Conservation (phyloP, 2,329 filamentous ascomycete species). For the Trichoderma asperellum region DNA sequence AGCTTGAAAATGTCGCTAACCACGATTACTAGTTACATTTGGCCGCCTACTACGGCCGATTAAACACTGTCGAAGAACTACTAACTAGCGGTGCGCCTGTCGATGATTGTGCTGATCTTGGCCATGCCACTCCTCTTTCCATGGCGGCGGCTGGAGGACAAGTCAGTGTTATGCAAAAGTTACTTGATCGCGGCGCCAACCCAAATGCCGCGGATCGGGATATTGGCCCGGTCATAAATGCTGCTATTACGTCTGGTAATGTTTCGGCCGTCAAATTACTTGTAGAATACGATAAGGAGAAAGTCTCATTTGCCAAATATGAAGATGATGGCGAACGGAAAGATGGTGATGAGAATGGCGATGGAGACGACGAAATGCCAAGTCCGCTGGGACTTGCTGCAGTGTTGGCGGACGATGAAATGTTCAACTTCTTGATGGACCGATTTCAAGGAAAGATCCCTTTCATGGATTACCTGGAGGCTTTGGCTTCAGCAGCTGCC, state of each 20-base stretch:
- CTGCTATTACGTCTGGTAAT: slow-evolving; percentile 49
- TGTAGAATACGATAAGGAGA: slow-evolving; percentile 39
- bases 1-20: not conserved
- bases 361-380: slow-evolving; percentile 26
- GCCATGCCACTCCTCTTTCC: slow-evolving; percentile 43
- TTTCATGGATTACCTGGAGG: slow-evolving; percentile 34
- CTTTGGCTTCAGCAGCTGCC: too few relatives aligned
- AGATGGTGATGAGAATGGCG: not conserved
- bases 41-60: slow-evolving; percentile 38
- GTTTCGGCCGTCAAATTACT: slow-evolving; percentile 46
- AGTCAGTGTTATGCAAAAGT: slow-evolving; percentile 46
- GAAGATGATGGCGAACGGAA: not conserved
- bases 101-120: slow-evolving; percentile 42
- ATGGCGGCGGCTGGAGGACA: slow-evolving; percentile 47
- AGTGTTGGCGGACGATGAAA: slow-evolving; percentile 44
- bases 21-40: slow-evolving; percentile 37
- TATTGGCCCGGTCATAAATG: slow-evolving; percentile 44
- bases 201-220: slow-evolving; percentile 40
- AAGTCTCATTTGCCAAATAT: slow-evolving; percentile 38
- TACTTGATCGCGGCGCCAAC: slow-evolving; percentile 44
- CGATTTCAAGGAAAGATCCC: slow-evolving; percentile 43
- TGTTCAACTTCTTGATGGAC: slow-evolving; percentile 48
- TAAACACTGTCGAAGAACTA: slow-evolving; percentile 45
- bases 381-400: slow-evolving; percentile 47
- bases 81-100: slow-evolving; percentile 41